Conservation (phyloP, 768 basidiomycete species). For the Suillus luteus region DNA sequence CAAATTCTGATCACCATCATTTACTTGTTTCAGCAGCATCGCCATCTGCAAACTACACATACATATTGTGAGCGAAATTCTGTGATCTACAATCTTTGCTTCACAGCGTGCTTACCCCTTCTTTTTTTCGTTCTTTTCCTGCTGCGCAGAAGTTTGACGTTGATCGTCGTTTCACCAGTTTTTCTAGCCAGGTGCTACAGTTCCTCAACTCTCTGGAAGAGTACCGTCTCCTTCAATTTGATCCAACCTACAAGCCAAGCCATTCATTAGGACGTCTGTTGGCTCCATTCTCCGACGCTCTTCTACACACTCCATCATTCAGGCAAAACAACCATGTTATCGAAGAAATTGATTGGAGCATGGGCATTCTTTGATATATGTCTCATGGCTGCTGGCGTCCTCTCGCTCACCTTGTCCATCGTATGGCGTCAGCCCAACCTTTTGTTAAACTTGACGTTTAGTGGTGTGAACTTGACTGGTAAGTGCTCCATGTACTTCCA, state of each 20-base stretch:
- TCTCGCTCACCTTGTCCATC: conserved; percentile 68
- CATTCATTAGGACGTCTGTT: conserved; percentile 13
- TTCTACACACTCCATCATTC: conserved; percentile 1
- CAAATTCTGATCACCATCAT: conserved; percentile 11
- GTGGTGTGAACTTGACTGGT: conserved; percentile 60
- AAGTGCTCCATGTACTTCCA: conserved; percentile 24
- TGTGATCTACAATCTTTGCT: background rate
- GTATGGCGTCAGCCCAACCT: conserved; percentile 68
- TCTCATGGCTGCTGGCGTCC: conserved; percentile 68
- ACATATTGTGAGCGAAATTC: conserved; percentile 10
- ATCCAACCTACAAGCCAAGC: conserved; percentile 15
- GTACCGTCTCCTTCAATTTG: conserved; percentile 24
- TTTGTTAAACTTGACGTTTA: conserved; percentile 75
- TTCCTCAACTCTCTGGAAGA: conserved; percentile 56
- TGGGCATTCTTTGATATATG: conserved; percentile 74
- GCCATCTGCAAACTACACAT: conserved; percentile 1
- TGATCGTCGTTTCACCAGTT: conserved; percentile 55
- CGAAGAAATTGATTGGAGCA: conserved; percentile 64
- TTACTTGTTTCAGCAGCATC: background rate
- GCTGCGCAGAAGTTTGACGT: conserved; percentile 61
- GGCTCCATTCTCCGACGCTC: background rate
- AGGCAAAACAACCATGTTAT: conserved; percentile 55
- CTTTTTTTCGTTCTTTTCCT: conserved; percentile 20
- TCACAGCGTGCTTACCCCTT: conserved; percentile 2
- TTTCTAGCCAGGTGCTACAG: conserved; percentile 45